Evolutionary conservation across 1,139 yeast genomes (phyloP).

Genomic region (Pichia sp.): DNA sequence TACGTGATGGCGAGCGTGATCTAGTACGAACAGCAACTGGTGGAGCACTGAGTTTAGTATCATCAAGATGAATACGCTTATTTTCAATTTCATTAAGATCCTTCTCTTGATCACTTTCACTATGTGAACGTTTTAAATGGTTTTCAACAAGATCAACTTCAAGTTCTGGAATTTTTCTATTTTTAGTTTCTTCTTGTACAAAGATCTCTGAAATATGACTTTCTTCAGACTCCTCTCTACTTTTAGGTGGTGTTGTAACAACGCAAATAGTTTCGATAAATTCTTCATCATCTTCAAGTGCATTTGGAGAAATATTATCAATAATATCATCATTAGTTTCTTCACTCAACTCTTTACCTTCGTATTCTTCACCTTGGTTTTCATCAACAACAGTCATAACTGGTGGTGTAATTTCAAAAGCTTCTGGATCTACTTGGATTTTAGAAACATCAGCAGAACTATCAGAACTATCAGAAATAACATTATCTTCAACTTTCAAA

Average conservation of each 20-base stretch:
- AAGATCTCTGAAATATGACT: conserved; percentile 11
- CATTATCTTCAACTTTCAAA: no score
- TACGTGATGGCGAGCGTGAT: conserved; percentile 25
- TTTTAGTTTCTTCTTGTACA: background rate
- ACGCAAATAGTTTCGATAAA: background rate
- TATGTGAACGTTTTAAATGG: conserved; percentile 3
- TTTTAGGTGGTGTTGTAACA: background rate
- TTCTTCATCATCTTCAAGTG: conserved; percentile 14
- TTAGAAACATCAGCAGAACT: no score
- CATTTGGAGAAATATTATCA: conserved; percentile 5
- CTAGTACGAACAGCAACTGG: conserved; percentile 21
- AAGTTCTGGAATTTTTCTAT: conserved; percentile 1
- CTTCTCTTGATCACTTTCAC: background rate
- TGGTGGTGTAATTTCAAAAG: background rate
- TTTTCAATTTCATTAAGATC: conserved; percentile 1
- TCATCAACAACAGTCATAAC: background rate
- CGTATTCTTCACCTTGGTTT: background rate
- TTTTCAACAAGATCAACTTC: background rate
- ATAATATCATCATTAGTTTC: background rate
- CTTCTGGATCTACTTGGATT: background rate
- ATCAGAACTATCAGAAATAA: no score
- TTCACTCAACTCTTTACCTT: background rate
- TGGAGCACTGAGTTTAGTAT: conserved; percentile 8
- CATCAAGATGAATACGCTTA: conserved; percentile 6
- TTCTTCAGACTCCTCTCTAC: conserved; percentile 10